Evolutionary conservation across 2,329 filamentous ascomycete genomes (phyloP).

Genomic region (Cryphonectria naterciae): DNA sequence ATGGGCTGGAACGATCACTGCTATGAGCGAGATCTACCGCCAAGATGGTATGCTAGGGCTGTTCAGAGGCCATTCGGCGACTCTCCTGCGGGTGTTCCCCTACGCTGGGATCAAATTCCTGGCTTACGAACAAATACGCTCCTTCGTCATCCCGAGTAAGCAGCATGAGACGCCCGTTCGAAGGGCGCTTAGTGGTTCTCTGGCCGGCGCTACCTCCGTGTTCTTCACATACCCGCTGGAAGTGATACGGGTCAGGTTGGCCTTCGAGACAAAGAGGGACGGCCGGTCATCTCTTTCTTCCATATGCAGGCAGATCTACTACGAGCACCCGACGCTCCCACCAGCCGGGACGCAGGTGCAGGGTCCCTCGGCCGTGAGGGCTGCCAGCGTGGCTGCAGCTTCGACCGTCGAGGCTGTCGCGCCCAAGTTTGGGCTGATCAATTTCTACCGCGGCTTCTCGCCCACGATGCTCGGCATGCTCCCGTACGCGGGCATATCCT

Average conservation of each 20-base stretch:
- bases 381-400: slow-evolving; percentile 47
- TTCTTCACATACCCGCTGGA: slow-evolving; percentile 97
- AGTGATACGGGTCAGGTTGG: slow-evolving; percentile 87
- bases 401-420: slow-evolving; percentile 55
- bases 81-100: slow-evolving; percentile 90
- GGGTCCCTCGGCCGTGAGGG: slow-evolving; percentile 44
- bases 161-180: slow-evolving; percentile 80
- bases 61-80: slow-evolving; percentile 93
- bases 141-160: slow-evolving; percentile 70
- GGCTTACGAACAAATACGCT: slow-evolving; percentile 94
- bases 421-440: slow-evolving; percentile 72
- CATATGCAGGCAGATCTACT: slow-evolving; percentile 86
- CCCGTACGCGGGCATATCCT: slow-evolving; percentile 93
- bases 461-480: slow-evolving; percentile 94
- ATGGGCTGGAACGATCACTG: slow-evolving; percentile 81
- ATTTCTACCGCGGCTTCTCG: slow-evolving; percentile 94
- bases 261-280: slow-evolving; percentile 86
- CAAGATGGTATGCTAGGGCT: slow-evolving; percentile 76
- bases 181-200: slow-evolving; percentile 72
- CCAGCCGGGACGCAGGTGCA: slow-evolving; percentile 40
- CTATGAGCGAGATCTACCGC: slow-evolving; percentile 81
- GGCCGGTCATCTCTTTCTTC: slow-evolving; percentile 70
- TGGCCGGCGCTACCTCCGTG: slow-evolving; percentile 86
- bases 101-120: slow-evolving; percentile 98
- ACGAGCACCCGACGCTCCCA: slow-evolving; percentile 63